Percentiles rank a stretch among this genome's conserved stretches.
phyloP scores from a whole-genome alignment of 2,329 filamentous ascomycete species.

The Trichoderma koningiopsis region DNA sequence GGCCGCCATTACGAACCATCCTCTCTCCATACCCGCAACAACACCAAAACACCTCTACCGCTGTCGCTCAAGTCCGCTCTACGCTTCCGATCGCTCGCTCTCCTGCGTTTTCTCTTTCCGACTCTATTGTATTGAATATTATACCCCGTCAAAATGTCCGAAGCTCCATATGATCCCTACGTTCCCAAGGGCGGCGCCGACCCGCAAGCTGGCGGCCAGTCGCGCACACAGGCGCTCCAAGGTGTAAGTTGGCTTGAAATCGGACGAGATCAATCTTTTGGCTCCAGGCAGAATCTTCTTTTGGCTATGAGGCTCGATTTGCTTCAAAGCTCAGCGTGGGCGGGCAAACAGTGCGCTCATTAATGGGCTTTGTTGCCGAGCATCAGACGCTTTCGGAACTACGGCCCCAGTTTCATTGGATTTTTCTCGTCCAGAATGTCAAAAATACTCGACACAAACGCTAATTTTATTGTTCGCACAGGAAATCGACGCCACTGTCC shows the following conservation, averaged over 20 bases:
- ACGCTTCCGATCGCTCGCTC: neutral
- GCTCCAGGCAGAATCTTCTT: neutral
- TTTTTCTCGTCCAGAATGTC: neutral
- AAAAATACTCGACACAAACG: neutral
- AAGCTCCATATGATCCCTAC: conserved; percentile 82
- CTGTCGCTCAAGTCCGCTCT: conserved; percentile 16
- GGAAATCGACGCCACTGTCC: conserved; percentile 97
- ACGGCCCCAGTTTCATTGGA: neutral
- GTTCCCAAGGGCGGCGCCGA: conserved; percentile 71
- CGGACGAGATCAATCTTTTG: neutral
- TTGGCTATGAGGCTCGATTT: neutral
- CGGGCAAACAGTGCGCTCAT: neutral
- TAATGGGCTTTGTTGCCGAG: neutral
- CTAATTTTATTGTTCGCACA: conserved; percentile 42
- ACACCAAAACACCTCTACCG: conserved; percentile 29
- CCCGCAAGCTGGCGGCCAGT: neutral
- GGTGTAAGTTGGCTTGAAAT: neutral
- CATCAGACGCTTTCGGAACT: neutral
- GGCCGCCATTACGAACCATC: conserved; percentile 24
- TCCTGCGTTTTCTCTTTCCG: neutral
- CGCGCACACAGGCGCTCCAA: conserved; percentile 10
- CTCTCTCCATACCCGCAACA: conserved; percentile 30
- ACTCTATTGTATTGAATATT: conserved; percentile 4
- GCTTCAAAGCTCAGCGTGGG: neutral
- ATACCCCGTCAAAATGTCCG: conserved; percentile 49